Percentiles rank a stretch among this genome's conserved stretches.
These are phyloP conservation scores for Hapsidospora chrysogenum DNA, from an alignment of 495 filamentous ascomycete genomes.

Conservation along the genomic window DNA sequence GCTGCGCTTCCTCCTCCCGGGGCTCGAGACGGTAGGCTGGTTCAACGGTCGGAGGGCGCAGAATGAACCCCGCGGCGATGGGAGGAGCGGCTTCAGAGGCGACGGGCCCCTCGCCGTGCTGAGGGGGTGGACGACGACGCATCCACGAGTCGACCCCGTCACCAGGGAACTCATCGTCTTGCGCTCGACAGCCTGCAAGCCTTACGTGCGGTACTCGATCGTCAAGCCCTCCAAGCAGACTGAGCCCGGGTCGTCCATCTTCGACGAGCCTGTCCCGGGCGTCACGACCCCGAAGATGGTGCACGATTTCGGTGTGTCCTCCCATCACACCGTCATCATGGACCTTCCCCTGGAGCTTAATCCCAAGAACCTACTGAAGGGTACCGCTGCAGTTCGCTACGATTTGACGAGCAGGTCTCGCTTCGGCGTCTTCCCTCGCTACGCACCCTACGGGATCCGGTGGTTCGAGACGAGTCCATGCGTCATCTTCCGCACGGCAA, in stretches of 20 bases:
- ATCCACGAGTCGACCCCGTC: slow-evolving; percentile 42
- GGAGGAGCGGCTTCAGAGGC: slow-evolving; percentile 25
- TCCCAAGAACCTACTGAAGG: slow-evolving; percentile 35
- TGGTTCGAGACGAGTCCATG: slow-evolving; percentile 51
- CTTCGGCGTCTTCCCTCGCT: slow-evolving; percentile 47
- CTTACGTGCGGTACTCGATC: slow-evolving; percentile 50
- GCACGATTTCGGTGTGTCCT: slow-evolving; percentile 54
- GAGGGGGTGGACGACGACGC: slow-evolving; percentile 52
- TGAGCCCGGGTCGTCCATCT: background rate
- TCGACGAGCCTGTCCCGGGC: slow-evolving; percentile 26
- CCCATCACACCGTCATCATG: slow-evolving; percentile 42
- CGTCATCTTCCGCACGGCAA: slow-evolving; percentile 52
- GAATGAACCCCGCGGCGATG: slow-evolving; percentile 17
- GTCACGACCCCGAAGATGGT: slow-evolving; percentile 48
- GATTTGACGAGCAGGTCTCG: slow-evolving; percentile 33
- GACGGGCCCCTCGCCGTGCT: slow-evolving; percentile 34
- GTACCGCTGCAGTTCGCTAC: slow-evolving; percentile 36
- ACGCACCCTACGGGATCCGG: slow-evolving; percentile 29
- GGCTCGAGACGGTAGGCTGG: slow-evolving; percentile 48
- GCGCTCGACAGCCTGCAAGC: slow-evolving; percentile 39
- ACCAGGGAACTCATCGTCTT: slow-evolving; percentile 47
- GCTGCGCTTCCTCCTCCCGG: slow-evolving; percentile 41
- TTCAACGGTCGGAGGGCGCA: slow-evolving; percentile 37
- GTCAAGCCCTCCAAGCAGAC: slow-evolving; percentile 16
- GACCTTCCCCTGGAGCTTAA: slow-evolving; percentile 48